Percentiles rank a stretch among this genome's conserved stretches.
phyloP scores from a whole-genome alignment of 768 basidiomycete species.

The Lactifluus echinatus region DNA sequence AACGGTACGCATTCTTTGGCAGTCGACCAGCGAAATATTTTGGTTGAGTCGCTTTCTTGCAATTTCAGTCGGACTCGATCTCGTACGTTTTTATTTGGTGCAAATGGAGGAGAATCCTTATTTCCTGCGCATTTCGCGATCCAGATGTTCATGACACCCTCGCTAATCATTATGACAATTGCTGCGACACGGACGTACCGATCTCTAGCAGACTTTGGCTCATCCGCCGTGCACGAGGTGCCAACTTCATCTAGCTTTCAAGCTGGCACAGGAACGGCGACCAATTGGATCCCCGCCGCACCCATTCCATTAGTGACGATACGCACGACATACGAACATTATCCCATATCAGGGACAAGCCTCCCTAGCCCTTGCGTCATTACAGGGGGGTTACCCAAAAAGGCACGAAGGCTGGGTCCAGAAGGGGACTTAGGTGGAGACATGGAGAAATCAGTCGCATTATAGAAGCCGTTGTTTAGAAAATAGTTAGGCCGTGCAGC shows the following conservation, averaged over 20 bases:
- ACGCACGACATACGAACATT: not conserved
- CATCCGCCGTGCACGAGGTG: not conserved
- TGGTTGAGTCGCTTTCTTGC: no score
- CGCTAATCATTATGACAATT: not conserved
- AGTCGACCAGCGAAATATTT: no score
- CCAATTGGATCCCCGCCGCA: not conserved
- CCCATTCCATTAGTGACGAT: not conserved
- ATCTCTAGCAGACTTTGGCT: not conserved
- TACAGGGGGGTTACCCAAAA: not conserved
- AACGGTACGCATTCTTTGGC: no score
- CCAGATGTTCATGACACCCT: slow-evolving; percentile 4
- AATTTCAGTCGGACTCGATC: not conserved
- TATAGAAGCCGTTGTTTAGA: no score
- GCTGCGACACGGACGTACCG: slow-evolving; percentile 9
- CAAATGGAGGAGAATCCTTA: no score
- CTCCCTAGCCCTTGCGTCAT: not conserved
- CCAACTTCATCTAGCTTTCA: not conserved
- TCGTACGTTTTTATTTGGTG: not conserved
- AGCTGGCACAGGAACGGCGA: no score
- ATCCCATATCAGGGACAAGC: not conserved
- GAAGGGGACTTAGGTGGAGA: not conserved
- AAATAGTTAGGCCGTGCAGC: no score
- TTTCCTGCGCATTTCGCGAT: not conserved
- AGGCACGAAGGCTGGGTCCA: not conserved
- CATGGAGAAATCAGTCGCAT: no score